Evolutionary conservation across 179 eudicot species (phyloP).

Genomic region (Heliamphora pulchella): DNA sequence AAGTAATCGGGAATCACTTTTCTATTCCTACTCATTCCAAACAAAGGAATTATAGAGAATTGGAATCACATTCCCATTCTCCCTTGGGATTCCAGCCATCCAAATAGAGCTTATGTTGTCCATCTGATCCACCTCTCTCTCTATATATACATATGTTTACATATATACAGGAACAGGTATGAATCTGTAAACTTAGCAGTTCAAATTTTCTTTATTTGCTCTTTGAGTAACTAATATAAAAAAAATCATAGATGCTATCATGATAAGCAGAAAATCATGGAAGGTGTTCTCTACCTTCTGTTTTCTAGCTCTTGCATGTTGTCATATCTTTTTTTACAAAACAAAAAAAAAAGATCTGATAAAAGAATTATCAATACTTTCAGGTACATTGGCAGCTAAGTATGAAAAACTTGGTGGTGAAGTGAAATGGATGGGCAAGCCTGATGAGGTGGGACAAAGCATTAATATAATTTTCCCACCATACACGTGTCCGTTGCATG

Average conservation of each 20-base stretch:
- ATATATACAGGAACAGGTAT: neutral
- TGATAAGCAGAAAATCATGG: neutral
- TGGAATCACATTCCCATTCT: no score
- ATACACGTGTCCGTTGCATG: neutral
- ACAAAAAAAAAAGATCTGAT: neutral
- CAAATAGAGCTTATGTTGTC: neutral
- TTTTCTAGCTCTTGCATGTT: slow-evolving; percentile 1
- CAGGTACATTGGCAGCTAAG: slow-evolving; percentile 77
- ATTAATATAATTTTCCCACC: neutral
- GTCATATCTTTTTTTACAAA: neutral
- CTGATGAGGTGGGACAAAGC: slow-evolving; percentile 53
- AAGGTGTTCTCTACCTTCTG: neutral
- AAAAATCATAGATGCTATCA: neutral
- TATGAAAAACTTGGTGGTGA: slow-evolving; percentile 91
- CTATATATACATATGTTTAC: neutral
- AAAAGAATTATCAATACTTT: slow-evolving; percentile 3
- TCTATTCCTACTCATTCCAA: no score
- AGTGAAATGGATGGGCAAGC: slow-evolving; percentile 99
- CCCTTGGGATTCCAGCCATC: no score
- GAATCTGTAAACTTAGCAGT: neutral
- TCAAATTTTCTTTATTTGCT: neutral
- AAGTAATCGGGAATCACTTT: no score
- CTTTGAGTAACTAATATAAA: neutral
- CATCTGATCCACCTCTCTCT: neutral
- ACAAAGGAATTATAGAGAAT: no score